Evolutionary conservation across 768 basidiomycete genomes (phyloP), one percentile per base, ranked within the genome.

Genomic region (Vishniacozyma victoriae): DNA sequence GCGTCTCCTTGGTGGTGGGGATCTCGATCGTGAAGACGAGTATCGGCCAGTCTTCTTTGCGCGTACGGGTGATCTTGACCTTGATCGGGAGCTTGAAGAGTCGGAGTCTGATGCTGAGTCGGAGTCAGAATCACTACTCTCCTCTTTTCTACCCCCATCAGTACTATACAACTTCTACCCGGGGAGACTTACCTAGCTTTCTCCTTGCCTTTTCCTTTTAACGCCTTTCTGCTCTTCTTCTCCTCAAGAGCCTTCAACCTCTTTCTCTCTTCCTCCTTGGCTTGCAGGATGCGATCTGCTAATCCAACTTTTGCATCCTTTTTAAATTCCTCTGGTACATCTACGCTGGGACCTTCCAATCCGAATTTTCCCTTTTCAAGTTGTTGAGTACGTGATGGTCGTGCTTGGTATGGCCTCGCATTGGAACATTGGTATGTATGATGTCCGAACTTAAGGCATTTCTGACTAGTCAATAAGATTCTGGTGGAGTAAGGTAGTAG

Each of bases 301-400:
- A 81, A 82, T 1, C 89, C 89, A 18, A 72, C 78, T 62, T 86
- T 86, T 39, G 42, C 31, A 35, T 2, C 83, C 53, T 73, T 78
- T 76, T 82, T 88, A 73, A 95, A 92, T 70, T 95, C 91, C 53
- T 91, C 89, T 3, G 90, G 90, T 11, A 90, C 80, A 53, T 88
- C 86, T 0, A 87, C 82, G 15, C 81, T 81, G 3, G 88, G 87
- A 57, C 83, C 82, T 9, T 83, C 84, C 6, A 82, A 33, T 18
- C 48, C 55, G 35, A 23, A 26, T 26, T 20, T 41, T 14, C 48
- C 55, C 46, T 87, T 86, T 60, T 89, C 85, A 14, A 96, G 79
- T 70, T 84, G 82, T 60, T 90, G 80, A 1, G 87, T 87, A 35
- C 90, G 80, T 27, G 88, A 90, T 2, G 91, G 91, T n/a, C 92